Conservation (phyloP, 495 filamentous ascomycete genomes). For the Penicillium fimorum region DNA sequence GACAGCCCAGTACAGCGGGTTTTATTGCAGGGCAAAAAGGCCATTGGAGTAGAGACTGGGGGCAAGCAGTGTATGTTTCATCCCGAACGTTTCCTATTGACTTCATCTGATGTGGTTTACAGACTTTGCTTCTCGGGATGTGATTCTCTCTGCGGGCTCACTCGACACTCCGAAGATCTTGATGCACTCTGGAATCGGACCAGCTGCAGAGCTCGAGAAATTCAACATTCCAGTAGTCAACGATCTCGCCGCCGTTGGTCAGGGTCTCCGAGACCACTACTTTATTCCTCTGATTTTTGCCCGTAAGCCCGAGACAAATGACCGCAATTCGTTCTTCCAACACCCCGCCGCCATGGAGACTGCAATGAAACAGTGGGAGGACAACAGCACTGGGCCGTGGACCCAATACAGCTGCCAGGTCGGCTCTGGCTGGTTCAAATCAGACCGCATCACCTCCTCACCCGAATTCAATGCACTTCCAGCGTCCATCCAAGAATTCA, state of each 20-base stretch:
- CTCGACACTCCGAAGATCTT: slow-evolving; percentile 60
- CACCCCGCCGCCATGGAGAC: slow-evolving; percentile 34
- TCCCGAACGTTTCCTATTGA: background rate
- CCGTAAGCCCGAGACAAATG: slow-evolving; percentile 30
- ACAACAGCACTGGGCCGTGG: slow-evolving; percentile 48
- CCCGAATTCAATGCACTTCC: slow-evolving; percentile 49
- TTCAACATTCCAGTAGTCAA: slow-evolving; percentile 52
- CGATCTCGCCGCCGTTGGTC: slow-evolving; percentile 50
- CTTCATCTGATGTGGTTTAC: background rate
- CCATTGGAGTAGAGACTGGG: slow-evolving; percentile 50
- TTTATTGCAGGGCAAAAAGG: slow-evolving; percentile 50
- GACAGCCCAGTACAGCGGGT: slow-evolving; percentile 49
- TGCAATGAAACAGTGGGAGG: slow-evolving; percentile 48
- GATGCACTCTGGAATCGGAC: slow-evolving; percentile 65
- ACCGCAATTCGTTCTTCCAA: slow-evolving; percentile 33
- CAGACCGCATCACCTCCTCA: slow-evolving; percentile 33
- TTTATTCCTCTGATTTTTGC: slow-evolving; percentile 25
- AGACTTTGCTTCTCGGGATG: slow-evolving; percentile 51
- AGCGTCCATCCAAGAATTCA: slow-evolving; percentile 32
- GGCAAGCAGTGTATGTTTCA: slow-evolving; percentile 31
- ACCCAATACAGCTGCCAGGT: slow-evolving; percentile 38
- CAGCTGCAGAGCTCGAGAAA: slow-evolving; percentile 47
- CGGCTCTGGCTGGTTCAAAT: slow-evolving; percentile 55
- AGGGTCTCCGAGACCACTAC: slow-evolving; percentile 59
- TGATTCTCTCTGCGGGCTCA: slow-evolving; percentile 57